phyloP scores from a whole-genome alignment of 2,329 filamentous ascomycete genomes.

The Cercospora janseana region DNA sequence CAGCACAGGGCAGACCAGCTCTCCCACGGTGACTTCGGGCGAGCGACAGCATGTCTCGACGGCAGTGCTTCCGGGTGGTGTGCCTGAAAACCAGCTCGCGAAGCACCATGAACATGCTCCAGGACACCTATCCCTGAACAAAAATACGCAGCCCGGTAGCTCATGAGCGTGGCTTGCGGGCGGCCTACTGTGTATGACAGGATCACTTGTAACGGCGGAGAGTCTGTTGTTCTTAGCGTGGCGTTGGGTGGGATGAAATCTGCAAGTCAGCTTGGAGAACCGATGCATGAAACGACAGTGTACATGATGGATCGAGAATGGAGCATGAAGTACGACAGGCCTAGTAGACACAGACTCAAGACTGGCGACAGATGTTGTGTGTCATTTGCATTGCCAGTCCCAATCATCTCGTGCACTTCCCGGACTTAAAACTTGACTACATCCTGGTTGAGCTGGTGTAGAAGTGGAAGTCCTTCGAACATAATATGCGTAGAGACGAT shows the following conservation, averaged over 20 bases:
- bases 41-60: slow-evolving; percentile 37
- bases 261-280: too few species aligned
- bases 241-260: not conserved
- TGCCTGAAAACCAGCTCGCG: slow-evolving; percentile 42
- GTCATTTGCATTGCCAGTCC: too few species aligned
- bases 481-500: too few species aligned
- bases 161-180: not conserved
- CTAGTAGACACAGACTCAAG: not conserved
- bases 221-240: not conserved
- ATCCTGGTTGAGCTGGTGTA: too few species aligned
- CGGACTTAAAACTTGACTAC: too few species aligned
- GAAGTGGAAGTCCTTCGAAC: too few species aligned
- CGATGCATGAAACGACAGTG: too few species aligned
- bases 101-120: slow-evolving; percentile 19
- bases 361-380: too few species aligned
- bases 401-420: too few species aligned
- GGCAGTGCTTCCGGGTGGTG: slow-evolving; percentile 44
- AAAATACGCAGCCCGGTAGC: slow-evolving; percentile 18
- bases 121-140: slow-evolving; percentile 17
- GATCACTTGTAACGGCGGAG: not conserved
- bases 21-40: slow-evolving; percentile 23
- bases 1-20: slow-evolving; percentile 25
- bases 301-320: too few species aligned
- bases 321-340: not conserved
- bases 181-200: not conserved